These are phyloP conservation scores for Phylloporus arenicola DNA, from an alignment of 768 basidiomycete genomes.

Conservation along the genomic window DNA sequence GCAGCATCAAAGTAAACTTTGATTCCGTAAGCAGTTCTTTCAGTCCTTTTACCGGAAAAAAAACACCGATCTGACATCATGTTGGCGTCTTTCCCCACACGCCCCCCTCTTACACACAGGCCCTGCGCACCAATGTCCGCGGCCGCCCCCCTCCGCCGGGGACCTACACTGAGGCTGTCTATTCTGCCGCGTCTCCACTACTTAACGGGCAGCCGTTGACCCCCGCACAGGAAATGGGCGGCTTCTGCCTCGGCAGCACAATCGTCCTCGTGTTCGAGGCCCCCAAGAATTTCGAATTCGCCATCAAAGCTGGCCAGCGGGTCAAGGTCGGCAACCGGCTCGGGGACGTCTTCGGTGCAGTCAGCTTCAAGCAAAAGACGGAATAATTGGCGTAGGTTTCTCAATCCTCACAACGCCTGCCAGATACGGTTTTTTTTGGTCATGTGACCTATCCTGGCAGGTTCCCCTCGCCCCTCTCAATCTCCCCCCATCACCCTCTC, in stretches of 20 bases:
- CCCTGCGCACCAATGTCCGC: conserved; percentile 85
- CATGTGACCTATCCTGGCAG: neutral
- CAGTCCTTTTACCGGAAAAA: neutral
- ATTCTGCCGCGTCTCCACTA: conserved; percentile 75
- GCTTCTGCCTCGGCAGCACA: conserved; percentile 91
- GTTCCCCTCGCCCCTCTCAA: neutral
- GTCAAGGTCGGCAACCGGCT: conserved; percentile 82
- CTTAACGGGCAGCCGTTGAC: conserved; percentile 84
- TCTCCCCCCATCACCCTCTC: neutral
- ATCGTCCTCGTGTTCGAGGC: conserved; percentile 98
- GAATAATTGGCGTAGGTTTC: conserved; percentile 15
- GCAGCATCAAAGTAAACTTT: conserved; percentile 93
- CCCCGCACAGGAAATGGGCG: conserved; percentile 94
- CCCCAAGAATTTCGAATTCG: conserved; percentile 75
- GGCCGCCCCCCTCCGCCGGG: conserved; percentile 69
- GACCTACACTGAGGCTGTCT: conserved; percentile 89
- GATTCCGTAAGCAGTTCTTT: conserved; percentile 54
- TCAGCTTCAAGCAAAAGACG: conserved; percentile 26
- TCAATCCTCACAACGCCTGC: neutral
- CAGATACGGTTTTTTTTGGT: neutral
- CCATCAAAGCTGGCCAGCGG: conserved; percentile 71
- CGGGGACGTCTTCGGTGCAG: conserved; percentile 44
- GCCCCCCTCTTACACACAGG: conserved; percentile 26
- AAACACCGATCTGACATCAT: neutral
- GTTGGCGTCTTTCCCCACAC: neutral